Base-by-base conservation (phyloP, 2,329 filamentous ascomycete genomes). In the Neopestalotiopsis rosae region DNA sequence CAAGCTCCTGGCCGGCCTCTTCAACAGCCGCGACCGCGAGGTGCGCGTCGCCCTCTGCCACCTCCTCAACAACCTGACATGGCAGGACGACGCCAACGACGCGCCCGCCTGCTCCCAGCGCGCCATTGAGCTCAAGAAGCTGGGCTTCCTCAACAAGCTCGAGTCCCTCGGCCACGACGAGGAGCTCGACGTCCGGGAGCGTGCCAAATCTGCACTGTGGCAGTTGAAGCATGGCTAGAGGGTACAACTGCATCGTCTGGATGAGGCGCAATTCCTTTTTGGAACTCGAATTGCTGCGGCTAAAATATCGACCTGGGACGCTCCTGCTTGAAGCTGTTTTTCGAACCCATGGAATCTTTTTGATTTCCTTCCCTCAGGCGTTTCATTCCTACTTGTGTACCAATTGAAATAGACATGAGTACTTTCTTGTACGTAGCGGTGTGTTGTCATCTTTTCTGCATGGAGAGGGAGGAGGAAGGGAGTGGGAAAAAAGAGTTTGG, bases 51-150 rank as follows among this genome's bases (percentile, higher is more conserved):
- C 91, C 61, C 89, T 96, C 73, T 94, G 94, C 72, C 95, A 95
- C 87, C 86, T 97, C 58, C 87, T 97, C 59, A 92, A 91, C 77
- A 98, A 98, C 77, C 86, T 99, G 58, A 92, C 93, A 0, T 97
- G 92, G 85, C 87, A 91, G 71, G 95, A 98, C 71, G 91, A 95
- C 74, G 85, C 88, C 6, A 85, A 81, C 38, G 94, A 97, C 73
- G 83, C 85, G 24, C 82, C 85, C 28, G 88, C 88, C 10, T 93
- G 92, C 71, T 84, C 87, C 38, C 87, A 91, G 74, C 87, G 96
- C 66, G 91, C 91, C 0, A 78, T 82, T 13, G 90, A 92, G 76
- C 84, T 99, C 59, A 88, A 89, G 77, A 88, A 88, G 66, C 80
- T 96, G 32, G 94, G 94, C 0, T 92, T 95, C 71, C 83, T 91